These are phyloP conservation scores for Diplosphaera chodatii DNA, from an alignment of 139 green algal genomes.

Conservation along the genomic window DNA sequence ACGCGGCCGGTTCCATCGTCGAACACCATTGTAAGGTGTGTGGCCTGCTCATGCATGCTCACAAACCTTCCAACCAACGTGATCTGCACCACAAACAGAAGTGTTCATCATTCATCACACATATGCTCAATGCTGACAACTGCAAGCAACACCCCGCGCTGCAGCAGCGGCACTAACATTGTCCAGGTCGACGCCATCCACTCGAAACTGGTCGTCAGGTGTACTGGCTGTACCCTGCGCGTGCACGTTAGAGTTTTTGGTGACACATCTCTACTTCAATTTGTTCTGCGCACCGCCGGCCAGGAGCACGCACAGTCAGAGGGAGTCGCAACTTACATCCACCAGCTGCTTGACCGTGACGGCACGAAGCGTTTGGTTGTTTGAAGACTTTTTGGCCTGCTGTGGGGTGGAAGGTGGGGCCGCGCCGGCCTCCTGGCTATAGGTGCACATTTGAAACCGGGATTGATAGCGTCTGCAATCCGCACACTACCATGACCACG, in stretches of 20 bases:
- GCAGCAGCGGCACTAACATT: slow-evolving; percentile 24
- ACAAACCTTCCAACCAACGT: slow-evolving; percentile 65
- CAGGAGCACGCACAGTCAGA: background rate
- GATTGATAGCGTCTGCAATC: too few relatives aligned
- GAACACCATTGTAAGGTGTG: slow-evolving; percentile 34
- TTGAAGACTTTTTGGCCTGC: slow-evolving; percentile 13
- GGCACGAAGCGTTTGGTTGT: slow-evolving; percentile 42
- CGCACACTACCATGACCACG: too few relatives aligned
- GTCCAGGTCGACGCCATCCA: slow-evolving; percentile 32
- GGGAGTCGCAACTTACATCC: slow-evolving; percentile 11
- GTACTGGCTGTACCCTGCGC: slow-evolving; percentile 10
- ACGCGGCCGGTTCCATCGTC: slow-evolving; percentile 66
- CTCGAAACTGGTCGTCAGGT: slow-evolving; percentile 24
- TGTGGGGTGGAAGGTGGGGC: background rate
- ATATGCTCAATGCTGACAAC: too few relatives aligned
- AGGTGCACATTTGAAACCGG: background rate
- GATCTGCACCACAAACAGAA: too few relatives aligned
- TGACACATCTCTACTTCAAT: too few relatives aligned
- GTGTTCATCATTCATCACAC: too few relatives aligned
- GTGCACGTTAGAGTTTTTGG: too few relatives aligned
- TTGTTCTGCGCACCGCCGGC: background rate
- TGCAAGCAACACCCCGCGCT: background rate
- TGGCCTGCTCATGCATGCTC: slow-evolving; percentile 30
- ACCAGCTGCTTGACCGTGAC: slow-evolving; percentile 64
- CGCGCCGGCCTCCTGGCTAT: slow-evolving; percentile 1